phyloP scores from a whole-genome alignment of 768 basidiomycete genomes.

The Bullera alba region DNA sequence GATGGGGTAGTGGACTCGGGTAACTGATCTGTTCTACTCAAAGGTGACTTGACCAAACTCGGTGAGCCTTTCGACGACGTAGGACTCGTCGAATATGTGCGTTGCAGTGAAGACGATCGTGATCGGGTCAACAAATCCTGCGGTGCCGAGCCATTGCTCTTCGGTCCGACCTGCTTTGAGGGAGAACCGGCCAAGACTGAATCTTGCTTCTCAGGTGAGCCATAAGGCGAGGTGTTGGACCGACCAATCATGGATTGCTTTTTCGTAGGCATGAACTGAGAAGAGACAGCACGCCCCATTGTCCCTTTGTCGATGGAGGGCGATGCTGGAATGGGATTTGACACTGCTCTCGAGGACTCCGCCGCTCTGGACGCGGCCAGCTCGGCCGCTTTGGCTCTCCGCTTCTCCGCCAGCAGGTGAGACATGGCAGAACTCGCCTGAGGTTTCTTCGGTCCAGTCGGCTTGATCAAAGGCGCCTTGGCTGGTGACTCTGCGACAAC shows the following conservation, averaged over 20 bases:
- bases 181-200: slow-evolving; percentile 2
- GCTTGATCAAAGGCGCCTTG: slow-evolving; percentile 48
- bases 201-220: not conserved
- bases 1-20: no score
- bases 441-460: slow-evolving; percentile 49
- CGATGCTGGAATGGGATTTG: slow-evolving; percentile 46
- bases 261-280: not conserved
- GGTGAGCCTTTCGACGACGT: slow-evolving; percentile 19
- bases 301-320: slow-evolving; percentile 17
- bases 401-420: slow-evolving; percentile 80
- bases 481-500: not conserved
- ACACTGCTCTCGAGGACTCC: slow-evolving; percentile 45
- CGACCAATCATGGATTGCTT: not conserved
- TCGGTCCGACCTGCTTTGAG: not conserved
- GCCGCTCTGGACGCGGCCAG: slow-evolving; percentile 50
- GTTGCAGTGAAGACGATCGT: slow-evolving; percentile 8
- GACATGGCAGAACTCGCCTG: slow-evolving; percentile 73
- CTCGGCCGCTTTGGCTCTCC: slow-evolving; percentile 66
- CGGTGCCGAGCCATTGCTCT: slow-evolving; percentile 4
- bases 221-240: not conserved
- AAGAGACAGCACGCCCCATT: not conserved
- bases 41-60: slow-evolving; percentile 10
- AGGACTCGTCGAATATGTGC: slow-evolving; percentile 10
- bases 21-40: slow-evolving; percentile 14
- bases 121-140: slow-evolving; percentile 10